Base-by-base conservation (phyloP, 2,329 filamentous ascomycete species). In the Trichoderma atroviride region DNA sequence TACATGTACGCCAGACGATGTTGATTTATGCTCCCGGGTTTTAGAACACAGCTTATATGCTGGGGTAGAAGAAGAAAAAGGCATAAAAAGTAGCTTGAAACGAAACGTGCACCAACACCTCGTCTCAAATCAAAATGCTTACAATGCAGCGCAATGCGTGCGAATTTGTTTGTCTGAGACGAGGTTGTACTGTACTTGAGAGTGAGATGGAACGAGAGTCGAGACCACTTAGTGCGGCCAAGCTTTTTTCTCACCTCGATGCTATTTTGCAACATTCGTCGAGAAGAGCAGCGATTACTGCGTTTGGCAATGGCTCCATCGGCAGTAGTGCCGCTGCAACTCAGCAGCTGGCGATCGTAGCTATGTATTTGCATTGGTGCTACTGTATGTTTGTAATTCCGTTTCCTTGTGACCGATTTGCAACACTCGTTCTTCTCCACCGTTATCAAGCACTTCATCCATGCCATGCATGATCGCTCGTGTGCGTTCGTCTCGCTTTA, bases 51-150 rank as follows among this genome's bases (percentile, higher is more conserved):
- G 35, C 22, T 22, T 59, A 14, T 37, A 35, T 10, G 31, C 29
- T 10, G 31, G 31, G 16, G 55, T 13, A 22, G n/a, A 29, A 31
- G n/a, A 14, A 16, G 24, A 55, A 55, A 63, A 35, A 53, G 60
- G 60, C 60, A 63, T 63, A 55, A 53, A 56, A 43, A 55, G 47
- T 64, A 64, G 61, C 50, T 43, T 64, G 61, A 56, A 56, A 43
- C 55, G 61, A 64, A 56, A 64, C 61, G 27, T 24, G 47, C 22
- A 13, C 47, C 19, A n/a, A 47, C 43, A 35, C 19, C 55, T n/a
- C 10, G 60, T 37, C 60, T 37, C 43, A 24, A 43, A 63, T 9
- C 47, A 63, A 27, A 13, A 9, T 9, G 52, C 52, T 27, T 55
- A 55, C 22, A 52, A 5, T 27, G 10, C 4, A 50, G n/a, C 22